These are phyloP conservation scores for Paramarasmius palmivorus DNA, from an alignment of 1,284 basidiomycete species.

Conservation along the genomic window DNA sequence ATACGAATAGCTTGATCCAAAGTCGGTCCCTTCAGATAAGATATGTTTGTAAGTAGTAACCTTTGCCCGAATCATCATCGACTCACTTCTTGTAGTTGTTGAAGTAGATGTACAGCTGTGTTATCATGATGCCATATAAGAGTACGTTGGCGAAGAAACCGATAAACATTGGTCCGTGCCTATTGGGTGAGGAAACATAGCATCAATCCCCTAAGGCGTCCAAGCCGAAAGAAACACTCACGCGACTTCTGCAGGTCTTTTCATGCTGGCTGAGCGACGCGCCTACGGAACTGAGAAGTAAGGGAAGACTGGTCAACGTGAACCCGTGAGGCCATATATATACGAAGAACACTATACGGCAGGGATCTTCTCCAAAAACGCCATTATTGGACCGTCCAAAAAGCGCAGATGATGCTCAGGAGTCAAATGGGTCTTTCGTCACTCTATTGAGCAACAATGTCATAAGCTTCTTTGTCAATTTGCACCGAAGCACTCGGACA, in stretches of 20 bases:
- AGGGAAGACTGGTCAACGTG: too few species aligned
- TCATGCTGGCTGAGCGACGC: slow-evolving; percentile 3
- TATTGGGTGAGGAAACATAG: slow-evolving; percentile 13
- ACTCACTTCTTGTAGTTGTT: slow-evolving; percentile 30
- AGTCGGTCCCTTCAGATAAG: slow-evolving; percentile 18
- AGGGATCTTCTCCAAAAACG: too few species aligned
- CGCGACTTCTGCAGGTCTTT: slow-evolving; percentile 18
- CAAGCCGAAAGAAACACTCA: slow-evolving; percentile 8
- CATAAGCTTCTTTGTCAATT: too few species aligned
- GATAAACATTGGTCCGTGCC: slow-evolving; percentile 36
- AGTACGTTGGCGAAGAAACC: slow-evolving; percentile 33
- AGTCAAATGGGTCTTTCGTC: too few species aligned
- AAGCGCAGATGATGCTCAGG: too few species aligned
- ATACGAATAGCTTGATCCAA: slow-evolving; percentile 24
- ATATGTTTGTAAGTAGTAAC: neutral
- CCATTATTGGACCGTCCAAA: too few species aligned
- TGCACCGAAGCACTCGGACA: too few species aligned
- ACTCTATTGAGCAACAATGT: too few species aligned
- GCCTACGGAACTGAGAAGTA: too few species aligned
- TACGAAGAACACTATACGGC: too few species aligned
- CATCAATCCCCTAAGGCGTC: neutral
- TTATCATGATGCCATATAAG: slow-evolving; percentile 39
- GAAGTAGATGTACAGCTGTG: slow-evolving; percentile 37
- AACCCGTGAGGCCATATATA: too few species aligned
- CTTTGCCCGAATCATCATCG: neutral